Percentiles rank a stretch among this genome's conserved stretches.
Evolutionary conservation across 306 rosid species (phyloP).

Genomic region (Castanea sativa): DNA sequence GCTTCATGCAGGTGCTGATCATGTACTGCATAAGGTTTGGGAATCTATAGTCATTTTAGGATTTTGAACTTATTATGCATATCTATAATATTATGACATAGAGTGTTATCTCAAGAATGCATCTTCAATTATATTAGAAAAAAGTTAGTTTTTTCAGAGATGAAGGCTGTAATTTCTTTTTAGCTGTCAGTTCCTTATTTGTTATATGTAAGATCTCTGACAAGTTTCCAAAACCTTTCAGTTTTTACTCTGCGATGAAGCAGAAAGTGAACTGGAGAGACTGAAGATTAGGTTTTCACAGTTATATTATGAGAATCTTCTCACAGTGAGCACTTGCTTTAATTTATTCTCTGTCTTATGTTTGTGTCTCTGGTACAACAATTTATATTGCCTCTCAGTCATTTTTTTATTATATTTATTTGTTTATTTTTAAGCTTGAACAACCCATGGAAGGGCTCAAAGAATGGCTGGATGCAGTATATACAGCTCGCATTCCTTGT

Average conservation of each 20-base stretch:
- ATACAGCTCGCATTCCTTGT: constrained; percentile 88
- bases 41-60: constrained; percentile 6
- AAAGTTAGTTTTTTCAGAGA: not conserved
- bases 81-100: not conserved
- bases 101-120: not conserved
- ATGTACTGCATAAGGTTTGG: constrained; percentile 71
- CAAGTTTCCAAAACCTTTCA: constrained; percentile 39
- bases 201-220: constrained; percentile 15
- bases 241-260: constrained; percentile 59
- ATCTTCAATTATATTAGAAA: not conserved
- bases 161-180: not conserved
- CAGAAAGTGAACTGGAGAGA: constrained; percentile 60
- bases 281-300: constrained; percentile 76
- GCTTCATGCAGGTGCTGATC: constrained; percentile 75
- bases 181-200: not conserved
- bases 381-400: not conserved
- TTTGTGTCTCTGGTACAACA: constrained; percentile 7
- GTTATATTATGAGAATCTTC: constrained; percentile 74
- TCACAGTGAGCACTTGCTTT: constrained; percentile 51
- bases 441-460: constrained; percentile 75
- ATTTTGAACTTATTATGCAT: not conserved
- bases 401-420: too few species aligned
- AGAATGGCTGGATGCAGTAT: constrained; percentile 94
- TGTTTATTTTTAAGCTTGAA: constrained; percentile 50
- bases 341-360: constrained; percentile 3